These are phyloP conservation scores for Thymus mandschuricus DNA, from an alignment of 257 asterid species.

Conservation along the genomic window DNA sequence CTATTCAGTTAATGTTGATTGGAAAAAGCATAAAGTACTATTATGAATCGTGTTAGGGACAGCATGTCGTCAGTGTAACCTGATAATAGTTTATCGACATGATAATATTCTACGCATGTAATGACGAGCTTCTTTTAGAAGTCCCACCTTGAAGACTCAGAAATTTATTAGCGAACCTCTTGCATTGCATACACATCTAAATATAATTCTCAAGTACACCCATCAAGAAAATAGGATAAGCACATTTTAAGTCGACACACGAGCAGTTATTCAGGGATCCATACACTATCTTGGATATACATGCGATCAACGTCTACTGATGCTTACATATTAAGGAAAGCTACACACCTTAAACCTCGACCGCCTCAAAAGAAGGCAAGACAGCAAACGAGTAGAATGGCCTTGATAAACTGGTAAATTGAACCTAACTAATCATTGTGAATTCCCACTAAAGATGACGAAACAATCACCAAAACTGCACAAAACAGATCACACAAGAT, in stretches of 20 bases:
- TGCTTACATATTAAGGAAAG: neutral
- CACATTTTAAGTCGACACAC: neutral
- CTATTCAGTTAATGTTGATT: neutral
- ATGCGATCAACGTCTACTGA: conserved; percentile 7
- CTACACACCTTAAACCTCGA: conserved; percentile 18
- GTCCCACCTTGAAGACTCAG: neutral
- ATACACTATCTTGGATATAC: conserved; percentile 5
- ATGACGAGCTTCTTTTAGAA: neutral
- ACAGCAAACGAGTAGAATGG: neutral
- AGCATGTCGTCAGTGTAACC: neutral
- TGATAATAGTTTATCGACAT: neutral
- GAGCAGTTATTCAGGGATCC: neutral
- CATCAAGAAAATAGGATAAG: neutral
- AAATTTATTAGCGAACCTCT: conserved; percentile 3
- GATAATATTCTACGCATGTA: neutral
- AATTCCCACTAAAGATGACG: neutral
- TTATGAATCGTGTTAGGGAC: neutral
- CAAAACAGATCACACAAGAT: neutral
- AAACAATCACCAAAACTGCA: neutral
- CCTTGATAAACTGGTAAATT: neutral
- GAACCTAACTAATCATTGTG: neutral
- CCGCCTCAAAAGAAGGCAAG: neutral
- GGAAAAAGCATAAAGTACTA: neutral
- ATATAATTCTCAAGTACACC: neutral
- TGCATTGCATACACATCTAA: neutral